Evolutionary conservation across 208 protist genomes (phyloP).

Genomic region (Trypanosoma grayi): DNA sequence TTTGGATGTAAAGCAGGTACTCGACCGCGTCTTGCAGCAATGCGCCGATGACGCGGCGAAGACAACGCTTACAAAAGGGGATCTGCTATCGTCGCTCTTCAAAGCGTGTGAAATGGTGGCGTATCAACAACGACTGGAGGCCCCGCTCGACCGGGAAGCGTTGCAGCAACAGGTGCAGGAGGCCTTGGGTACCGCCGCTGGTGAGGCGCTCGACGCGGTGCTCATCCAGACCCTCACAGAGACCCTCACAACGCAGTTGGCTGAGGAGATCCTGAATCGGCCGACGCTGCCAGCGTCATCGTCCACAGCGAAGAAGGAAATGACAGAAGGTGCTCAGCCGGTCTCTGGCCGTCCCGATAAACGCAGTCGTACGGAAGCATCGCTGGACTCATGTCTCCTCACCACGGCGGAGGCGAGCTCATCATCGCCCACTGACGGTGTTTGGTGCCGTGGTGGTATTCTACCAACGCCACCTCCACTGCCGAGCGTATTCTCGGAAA

Average conservation of each 20-base stretch:
- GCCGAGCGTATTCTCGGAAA: constrained; percentile 22
- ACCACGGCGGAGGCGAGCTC: neutral
- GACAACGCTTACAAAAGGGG: neutral
- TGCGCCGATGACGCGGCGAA: neutral
- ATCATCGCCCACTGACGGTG: neutral
- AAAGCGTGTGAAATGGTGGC: constrained; percentile 2
- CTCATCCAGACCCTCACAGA: neutral
- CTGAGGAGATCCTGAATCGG: constrained; percentile 1
- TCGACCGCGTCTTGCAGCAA: neutral
- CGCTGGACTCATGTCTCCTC: neutral
- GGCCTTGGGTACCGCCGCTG: constrained; percentile 2
- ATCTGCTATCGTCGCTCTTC: constrained; percentile 11
- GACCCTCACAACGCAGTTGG: constrained; percentile 1
- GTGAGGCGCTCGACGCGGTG: neutral
- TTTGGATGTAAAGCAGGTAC: neutral
- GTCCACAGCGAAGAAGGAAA: neutral
- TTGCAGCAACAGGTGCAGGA: constrained; percentile 1
- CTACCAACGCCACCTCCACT: constrained; percentile 7
- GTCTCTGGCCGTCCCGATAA: neutral
- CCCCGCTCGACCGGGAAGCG: neutral
- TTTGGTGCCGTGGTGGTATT: constrained; percentile 1
- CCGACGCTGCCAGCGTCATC: neutral
- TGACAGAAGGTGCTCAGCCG: neutral
- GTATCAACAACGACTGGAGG: neutral
- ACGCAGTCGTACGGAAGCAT: neutral